Percentiles rank a stretch among this genome's conserved stretches.
phyloP scores from a whole-genome alignment of 75 land plant genomes.

The Pinus albicaulis region DNA sequence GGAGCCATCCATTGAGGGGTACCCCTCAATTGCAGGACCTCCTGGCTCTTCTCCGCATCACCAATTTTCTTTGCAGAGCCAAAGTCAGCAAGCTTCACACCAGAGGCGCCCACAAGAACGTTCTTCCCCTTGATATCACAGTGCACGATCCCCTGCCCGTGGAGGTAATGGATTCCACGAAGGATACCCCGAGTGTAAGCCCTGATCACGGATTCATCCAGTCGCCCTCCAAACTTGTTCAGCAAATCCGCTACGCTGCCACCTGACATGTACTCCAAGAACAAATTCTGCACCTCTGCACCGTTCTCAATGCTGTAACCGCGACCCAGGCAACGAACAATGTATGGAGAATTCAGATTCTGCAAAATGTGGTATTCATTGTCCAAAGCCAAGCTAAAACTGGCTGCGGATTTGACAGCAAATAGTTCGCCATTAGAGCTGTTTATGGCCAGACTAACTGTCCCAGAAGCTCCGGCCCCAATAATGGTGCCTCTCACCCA shows the following conservation, averaged over 20 bases:
- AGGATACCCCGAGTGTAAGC: conserved; percentile 41
- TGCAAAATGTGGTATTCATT: conserved; percentile 39
- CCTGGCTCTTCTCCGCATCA: too few relatives aligned
- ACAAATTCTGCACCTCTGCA: conserved; percentile 24
- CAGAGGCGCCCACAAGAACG: conserved; percentile 33
- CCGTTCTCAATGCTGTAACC: conserved; percentile 16
- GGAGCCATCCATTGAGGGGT: conserved; percentile 56
- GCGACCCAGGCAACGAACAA: conserved; percentile 38
- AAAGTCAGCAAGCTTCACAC: conserved; percentile 57
- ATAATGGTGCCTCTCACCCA: conserved; percentile 42
- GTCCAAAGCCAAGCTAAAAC: conserved; percentile 16
- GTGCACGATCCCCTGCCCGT: conserved; percentile 47
- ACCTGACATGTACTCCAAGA: conserved; percentile 65
- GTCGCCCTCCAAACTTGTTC: conserved; percentile 38
- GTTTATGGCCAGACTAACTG: conserved; percentile 39
- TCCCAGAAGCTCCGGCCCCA: conserved; percentile 48
- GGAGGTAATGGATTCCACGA: conserved; percentile 37
- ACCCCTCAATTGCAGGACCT: conserved; percentile 7
- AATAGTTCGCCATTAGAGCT: conserved; percentile 34
- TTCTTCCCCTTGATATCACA: conserved; percentile 69
- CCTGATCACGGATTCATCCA: conserved; percentile 40
- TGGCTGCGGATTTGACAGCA: conserved; percentile 43
- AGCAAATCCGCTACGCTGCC: conserved; percentile 47
- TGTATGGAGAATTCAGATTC: conserved; percentile 25
- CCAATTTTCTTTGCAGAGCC: conserved; percentile 33